Conservation (phyloP, 306 rosid species). For the Astragalus membranaceus region DNA sequence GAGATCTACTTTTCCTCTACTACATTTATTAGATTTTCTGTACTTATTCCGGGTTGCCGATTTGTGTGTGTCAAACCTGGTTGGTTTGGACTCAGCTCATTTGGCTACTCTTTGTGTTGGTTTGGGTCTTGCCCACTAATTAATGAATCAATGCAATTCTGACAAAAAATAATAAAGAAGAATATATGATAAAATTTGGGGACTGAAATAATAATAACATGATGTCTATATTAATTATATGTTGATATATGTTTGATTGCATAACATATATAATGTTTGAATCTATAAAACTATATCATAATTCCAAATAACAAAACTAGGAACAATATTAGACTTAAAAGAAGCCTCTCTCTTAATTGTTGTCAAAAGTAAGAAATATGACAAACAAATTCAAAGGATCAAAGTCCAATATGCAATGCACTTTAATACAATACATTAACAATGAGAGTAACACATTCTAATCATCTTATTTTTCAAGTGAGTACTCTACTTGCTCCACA, state of each 20-base stretch:
- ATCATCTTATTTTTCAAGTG: constrained; percentile 4
- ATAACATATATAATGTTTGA: not conserved
- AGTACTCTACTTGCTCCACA: constrained; percentile 27
- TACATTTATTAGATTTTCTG: too few relatives aligned
- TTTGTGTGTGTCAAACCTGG: too few relatives aligned
- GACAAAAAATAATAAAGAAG: too few relatives aligned
- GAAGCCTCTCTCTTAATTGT: not conserved
- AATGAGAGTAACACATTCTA: not conserved
- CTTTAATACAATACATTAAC: not conserved
- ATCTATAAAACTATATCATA: not conserved
- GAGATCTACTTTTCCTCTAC: too few relatives aligned
- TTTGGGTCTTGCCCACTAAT: too few relatives aligned
- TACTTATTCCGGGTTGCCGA: too few relatives aligned
- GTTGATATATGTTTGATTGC: not conserved
- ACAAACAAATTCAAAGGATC: not conserved
- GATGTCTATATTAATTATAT: too few relatives aligned
- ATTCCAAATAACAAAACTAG: not conserved
- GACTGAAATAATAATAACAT: too few relatives aligned
- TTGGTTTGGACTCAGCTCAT: too few relatives aligned
- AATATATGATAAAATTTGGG: too few relatives aligned
- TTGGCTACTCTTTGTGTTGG: too few relatives aligned
- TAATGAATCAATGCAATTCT: too few relatives aligned
- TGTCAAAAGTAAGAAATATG: not conserved
- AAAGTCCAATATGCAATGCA: not conserved
- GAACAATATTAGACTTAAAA: not conserved